Evolutionary conservation across 2,329 filamentous ascomycete genomes (phyloP), one percentile per base, ranked within the genome.

Genomic region (Phialocephala sp.): DNA sequence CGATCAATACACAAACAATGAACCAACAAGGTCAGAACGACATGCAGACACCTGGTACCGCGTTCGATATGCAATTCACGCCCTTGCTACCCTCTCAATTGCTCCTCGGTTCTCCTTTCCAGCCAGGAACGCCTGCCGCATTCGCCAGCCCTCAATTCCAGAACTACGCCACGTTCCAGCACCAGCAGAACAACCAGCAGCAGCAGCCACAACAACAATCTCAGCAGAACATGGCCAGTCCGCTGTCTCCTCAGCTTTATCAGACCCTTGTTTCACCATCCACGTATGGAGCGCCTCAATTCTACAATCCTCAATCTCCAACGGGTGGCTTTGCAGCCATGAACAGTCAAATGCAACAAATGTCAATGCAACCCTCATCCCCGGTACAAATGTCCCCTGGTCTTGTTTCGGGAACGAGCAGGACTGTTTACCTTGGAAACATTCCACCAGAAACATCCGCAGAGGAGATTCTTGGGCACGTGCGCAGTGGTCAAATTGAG

Each of bases 31-130:
- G 79, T 62, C 81, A 83, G 66, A 86, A 85, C 73, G 93, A 97
- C 70, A 88, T 97, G 87, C 85, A 91, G 71, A 94, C 91, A 27
- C 94, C 95, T 18, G 93, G 91, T 52, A 94, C 93, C 60, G 93
- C 87, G 52, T 97, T 93, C 76, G 95, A 98, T 76, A 97, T 98
- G 94, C 95, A 98, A 81, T 98, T 97, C 80, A 97, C 95, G 12
- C 94, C 95, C 70, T 86, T 99, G 71, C 87, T 99, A 43, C 95
- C 95, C 41, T 98, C 94, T 39, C 93, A 97, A 80, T 84, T 99
- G 73, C 88, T 99, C 32, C 90, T 98, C 59, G 95, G 95, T 57
- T 97, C 93, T 79, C 95, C 95, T 20, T 98, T 98, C 81, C 95
- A 98, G 80, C 93, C 95, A 15, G 95, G 94, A 50, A 97, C 92